Evolutionary conservation across 179 eudicot species (phyloP).

Genomic region (Nepenthes alata): DNA sequence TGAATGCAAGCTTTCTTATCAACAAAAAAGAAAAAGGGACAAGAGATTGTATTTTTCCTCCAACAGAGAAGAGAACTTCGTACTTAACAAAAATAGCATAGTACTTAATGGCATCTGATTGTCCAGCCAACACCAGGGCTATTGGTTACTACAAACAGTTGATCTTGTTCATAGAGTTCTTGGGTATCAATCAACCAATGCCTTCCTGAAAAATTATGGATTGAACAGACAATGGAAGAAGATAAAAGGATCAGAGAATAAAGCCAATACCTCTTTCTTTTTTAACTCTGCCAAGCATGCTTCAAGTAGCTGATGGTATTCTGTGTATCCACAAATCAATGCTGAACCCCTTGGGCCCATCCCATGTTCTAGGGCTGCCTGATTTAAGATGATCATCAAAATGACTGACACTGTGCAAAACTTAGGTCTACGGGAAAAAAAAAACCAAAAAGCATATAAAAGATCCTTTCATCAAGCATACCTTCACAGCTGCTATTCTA

Average conservation of each 20-base stretch:
- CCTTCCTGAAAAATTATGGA: not conserved
- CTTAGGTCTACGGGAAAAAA: not conserved
- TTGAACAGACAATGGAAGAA: not conserved
- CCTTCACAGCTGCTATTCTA: slow-evolving; percentile 68
- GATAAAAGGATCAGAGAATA: not conserved
- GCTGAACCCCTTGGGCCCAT: slow-evolving; percentile 99
- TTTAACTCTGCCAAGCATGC: slow-evolving; percentile 63
- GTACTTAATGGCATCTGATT: too few relatives aligned
- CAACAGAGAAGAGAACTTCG: too few relatives aligned
- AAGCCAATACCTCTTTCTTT: slow-evolving; percentile 62
- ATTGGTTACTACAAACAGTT: not conserved
- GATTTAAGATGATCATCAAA: not conserved
- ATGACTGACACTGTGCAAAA: not conserved
- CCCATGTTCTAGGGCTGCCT: slow-evolving; percentile 79
- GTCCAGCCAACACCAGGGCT: too few relatives aligned
- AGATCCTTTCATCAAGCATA: slow-evolving; percentile 10
- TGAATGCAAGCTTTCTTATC: too few relatives aligned
- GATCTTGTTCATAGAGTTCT: not conserved
- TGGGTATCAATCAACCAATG: not conserved
- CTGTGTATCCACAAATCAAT: slow-evolving; percentile 85
- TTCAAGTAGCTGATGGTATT: slow-evolving; percentile 67
- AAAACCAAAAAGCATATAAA: not conserved
- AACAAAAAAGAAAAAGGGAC: too few relatives aligned
- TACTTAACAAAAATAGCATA: too few relatives aligned
- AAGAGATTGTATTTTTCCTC: too few relatives aligned